Base-by-base conservation (phyloP, 345 rosid genomes). In the Corchorus olitorius region DNA sequence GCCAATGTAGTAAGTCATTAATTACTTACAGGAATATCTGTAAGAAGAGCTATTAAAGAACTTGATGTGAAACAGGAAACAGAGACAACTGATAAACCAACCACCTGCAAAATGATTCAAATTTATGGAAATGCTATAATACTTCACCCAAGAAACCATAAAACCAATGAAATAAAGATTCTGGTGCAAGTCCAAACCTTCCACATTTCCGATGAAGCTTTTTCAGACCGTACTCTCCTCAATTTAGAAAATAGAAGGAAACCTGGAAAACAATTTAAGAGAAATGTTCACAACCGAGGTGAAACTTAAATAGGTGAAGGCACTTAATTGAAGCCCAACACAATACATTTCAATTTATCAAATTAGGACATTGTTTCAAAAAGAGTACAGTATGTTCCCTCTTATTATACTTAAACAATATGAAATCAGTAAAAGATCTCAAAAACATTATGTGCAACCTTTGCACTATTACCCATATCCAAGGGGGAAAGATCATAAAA, bases 151-250 rank as follows among this genome's bases (percentile, higher is more conserved):
- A 11, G n/a, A 43, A 65, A 45, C 11, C 14, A 34, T 10, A 14
- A 34, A 62, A 37, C 10, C 39, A 34, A 17, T 14, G 62, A 70
- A 53, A 53, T 53, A 74, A 54, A 60, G 17, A 59, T 73, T 17
- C 43, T 54, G 33, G 22, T 6, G 53, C 73, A 7, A 41, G 73
- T 43, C 34, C 64, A 69, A 77, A 90, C 94, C 94, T 90, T 90
- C 86, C 87, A 73, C 77, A 86, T 90, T 71, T 90, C 94, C 20
- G 89, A 87, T 45, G 91, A 75, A 79, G 88, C 87, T 77, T 87
- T 82, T 59, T 90, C 94, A 27, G 88, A 88, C 80, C 87, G 80
- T 68, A 88, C 89, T 76, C 83, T 88, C 76, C 89, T 82, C 89
- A 87, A 86, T 81, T 84, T 87, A 75, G 81, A 79, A 86, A 86